Base-by-base conservation (phyloP, 495 filamentous ascomycete genomes). In the Cudoniella acicularis region DNA sequence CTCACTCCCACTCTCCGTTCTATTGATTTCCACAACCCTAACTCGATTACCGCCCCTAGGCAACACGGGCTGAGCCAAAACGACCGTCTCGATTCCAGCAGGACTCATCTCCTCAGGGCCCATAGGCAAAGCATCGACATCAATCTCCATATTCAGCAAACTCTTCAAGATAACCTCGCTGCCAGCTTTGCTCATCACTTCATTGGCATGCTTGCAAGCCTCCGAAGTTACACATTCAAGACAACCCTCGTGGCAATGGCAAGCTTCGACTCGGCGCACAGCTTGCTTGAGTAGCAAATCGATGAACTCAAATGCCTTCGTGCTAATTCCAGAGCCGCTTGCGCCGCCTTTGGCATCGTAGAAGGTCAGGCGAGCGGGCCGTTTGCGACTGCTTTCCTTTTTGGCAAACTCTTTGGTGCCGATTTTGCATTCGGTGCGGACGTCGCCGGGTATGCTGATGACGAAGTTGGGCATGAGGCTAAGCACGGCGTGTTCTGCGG, bases 111-210 rank as follows among this genome's bases (percentile, higher is more conserved):
- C 83, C 61, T 90, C 87, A 26, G 84, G 83, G 0, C 90, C 91
- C 86, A 90, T 95, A 1, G 91, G 91, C 70, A 96, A 71, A 18
- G 77, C 74, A 23, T 95, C 89, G 9, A 89, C 73, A 68, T 90
- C 86, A 49, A 96, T 87, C 54, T 89, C 83, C 77, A 80, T 78
- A 10, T 86, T 86, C 56, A 97, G 70, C 61, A 98, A 66, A 54
- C 80, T 82, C 68, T 83, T 85, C 61, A 98, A 70, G 45, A 98
- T 84, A 24, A 98, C 91, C 48, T 78, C 81, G 11, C 87, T 85
- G 0, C 95, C 94, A 3, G 87, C 88, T 73, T 97, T 98, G 65
- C 89, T 92, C 88, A 96, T 91, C 1, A 98, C 92, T 65, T 88
- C 81, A 67, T 96, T 96, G 61, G 82, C 84, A 73, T 97, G 88